Evolutionary conservation across 257 asterid genomes (phyloP).

Genomic region (Nicotiana paniculata): DNA sequence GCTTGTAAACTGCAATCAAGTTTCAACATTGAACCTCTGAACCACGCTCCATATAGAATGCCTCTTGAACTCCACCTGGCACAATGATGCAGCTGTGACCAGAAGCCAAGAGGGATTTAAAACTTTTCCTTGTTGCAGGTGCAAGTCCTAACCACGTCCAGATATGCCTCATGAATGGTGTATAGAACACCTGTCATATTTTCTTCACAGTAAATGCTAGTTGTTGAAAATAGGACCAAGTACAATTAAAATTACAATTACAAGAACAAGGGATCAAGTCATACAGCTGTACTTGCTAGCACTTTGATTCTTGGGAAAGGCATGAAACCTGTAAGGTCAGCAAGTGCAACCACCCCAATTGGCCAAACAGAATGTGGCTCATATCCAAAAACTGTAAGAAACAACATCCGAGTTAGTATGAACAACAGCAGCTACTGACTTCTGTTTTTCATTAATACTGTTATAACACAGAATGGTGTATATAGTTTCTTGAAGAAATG

Average conservation of each 20-base stretch:
- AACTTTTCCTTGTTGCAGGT: constrained; percentile 66
- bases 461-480: background rate
- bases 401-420: background rate
- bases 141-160: constrained; percentile 96
- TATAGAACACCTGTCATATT: constrained; percentile 65
- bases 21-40: constrained; percentile 56
- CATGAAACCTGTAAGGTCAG: constrained; percentile 82
- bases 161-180: constrained; percentile 90
- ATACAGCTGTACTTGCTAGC: constrained; percentile 94
- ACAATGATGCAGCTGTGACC: constrained; percentile 86
- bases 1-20: background rate
- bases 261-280: constrained; percentile 12
- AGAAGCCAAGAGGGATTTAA: constrained; percentile 57
- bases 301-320: constrained; percentile 69
- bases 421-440: background rate
- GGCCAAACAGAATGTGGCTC: constrained; percentile 99
- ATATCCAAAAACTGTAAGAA: constrained; percentile 77
- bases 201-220: constrained; percentile 11
- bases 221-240: background rate
- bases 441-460: background rate
- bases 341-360: constrained; percentile 74
- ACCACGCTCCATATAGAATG: constrained; percentile 69
- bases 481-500: background rate
- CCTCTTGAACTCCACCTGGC: constrained; percentile 96
- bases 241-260: background rate